Conservation (phyloP, 1,139 yeast species). For the Scheffersomyces illinoinensis region DNA sequence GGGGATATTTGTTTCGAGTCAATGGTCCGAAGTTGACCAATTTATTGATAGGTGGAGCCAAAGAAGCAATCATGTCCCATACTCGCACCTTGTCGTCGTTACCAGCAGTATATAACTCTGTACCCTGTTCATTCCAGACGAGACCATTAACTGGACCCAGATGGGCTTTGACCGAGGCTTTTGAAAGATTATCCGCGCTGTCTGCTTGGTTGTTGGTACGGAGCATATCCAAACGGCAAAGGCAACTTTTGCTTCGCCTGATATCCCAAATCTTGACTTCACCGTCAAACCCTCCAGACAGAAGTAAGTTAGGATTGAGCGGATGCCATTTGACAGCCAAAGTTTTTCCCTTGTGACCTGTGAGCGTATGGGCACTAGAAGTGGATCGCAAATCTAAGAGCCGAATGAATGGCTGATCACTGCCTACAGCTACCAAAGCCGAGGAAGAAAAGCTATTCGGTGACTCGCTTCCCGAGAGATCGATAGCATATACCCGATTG, state of each 20-base stretch:
- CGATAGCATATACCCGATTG: slow-evolving; percentile 55
- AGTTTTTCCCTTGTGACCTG: slow-evolving; percentile 65
- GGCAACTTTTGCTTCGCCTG: slow-evolving; percentile 63
- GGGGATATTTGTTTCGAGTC: slow-evolving; percentile 63
- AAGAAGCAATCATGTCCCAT: slow-evolving; percentile 61
- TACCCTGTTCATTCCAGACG: slow-evolving; percentile 67
- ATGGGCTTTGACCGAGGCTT: slow-evolving; percentile 60
- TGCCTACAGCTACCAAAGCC: slow-evolving; percentile 67
- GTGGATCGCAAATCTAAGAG: slow-evolving; percentile 72
- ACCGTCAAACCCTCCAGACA: slow-evolving; percentile 79
- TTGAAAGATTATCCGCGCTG: slow-evolving; percentile 27
- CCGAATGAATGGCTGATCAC: slow-evolving; percentile 70
- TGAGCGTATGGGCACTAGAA: slow-evolving; percentile 67
- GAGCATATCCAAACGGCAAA: slow-evolving; percentile 59
- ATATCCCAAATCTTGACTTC: slow-evolving; percentile 74
- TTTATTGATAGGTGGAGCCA: slow-evolving; percentile 56
- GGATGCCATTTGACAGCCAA: slow-evolving; percentile 81
- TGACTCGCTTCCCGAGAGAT: slow-evolving; percentile 33
- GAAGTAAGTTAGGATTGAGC: slow-evolving; percentile 55
- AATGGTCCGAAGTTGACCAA: slow-evolving; percentile 78
- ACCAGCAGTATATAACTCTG: slow-evolving; percentile 62
- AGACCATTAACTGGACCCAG: slow-evolving; percentile 75
- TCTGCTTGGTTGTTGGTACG: slow-evolving; percentile 25
- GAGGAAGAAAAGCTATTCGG: slow-evolving; percentile 30
- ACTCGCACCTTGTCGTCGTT: slow-evolving; percentile 74